phyloP scores from a whole-genome alignment of 768 basidiomycete species.

The Arthromyces matolae region DNA sequence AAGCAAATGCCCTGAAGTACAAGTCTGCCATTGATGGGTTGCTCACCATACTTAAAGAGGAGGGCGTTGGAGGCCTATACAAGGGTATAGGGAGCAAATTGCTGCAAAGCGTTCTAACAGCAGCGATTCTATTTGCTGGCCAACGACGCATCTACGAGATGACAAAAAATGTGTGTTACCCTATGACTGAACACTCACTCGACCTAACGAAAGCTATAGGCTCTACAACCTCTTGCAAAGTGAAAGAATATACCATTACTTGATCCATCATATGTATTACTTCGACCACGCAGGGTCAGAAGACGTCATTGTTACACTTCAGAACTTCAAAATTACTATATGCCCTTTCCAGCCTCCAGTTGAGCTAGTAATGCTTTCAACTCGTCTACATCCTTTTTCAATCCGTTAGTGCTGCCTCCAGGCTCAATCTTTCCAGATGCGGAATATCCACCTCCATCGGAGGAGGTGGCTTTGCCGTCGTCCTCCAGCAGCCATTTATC shows the following conservation, averaged over 20 bases:
- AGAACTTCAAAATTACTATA: no score
- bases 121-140: slow-evolving; percentile 88
- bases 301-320: no score
- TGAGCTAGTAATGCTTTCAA: slow-evolving; percentile 56
- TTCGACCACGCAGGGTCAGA: no score
- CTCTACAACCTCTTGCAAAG: slow-evolving; percentile 12
- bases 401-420: slow-evolving; percentile 50
- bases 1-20: slow-evolving; percentile 64
- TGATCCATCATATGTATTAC: no score
- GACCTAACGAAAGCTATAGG: slow-evolving; percentile 6
- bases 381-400: slow-evolving; percentile 70
- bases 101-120: slow-evolving; percentile 86
- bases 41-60: slow-evolving; percentile 71
- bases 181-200: neutral
- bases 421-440: slow-evolving; percentile 29
- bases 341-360: slow-evolving; percentile 24
- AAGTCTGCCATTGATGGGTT: slow-evolving; percentile 75
- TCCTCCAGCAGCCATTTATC: slow-evolving; percentile 76
- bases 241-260: slow-evolving; percentile 2
- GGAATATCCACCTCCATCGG: slow-evolving; percentile 50
- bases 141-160: slow-evolving; percentile 80
- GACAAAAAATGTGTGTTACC: slow-evolving; percentile 46
- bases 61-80: slow-evolving; percentile 83
- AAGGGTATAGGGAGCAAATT: slow-evolving; percentile 87
- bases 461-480: slow-evolving; percentile 58